Evolutionary conservation across 495 filamentous ascomycete genomes (phyloP).

Genomic region (Cercophora sp.): DNA sequence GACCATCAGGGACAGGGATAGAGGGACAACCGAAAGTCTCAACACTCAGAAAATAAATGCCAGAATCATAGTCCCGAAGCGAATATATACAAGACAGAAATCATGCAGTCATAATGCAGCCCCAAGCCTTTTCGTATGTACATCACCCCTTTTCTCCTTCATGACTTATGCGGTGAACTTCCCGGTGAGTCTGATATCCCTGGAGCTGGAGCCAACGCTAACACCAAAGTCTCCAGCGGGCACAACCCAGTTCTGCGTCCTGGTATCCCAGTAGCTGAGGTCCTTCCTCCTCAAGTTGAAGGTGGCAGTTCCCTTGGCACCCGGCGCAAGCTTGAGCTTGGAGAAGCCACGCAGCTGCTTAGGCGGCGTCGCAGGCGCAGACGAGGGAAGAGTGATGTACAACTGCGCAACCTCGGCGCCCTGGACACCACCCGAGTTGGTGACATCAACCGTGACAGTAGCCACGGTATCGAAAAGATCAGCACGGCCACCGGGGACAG

Average conservation of each 20-base stretch:
- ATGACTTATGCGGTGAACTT: slow-evolving; percentile 16
- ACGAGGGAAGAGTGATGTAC: slow-evolving; percentile 42
- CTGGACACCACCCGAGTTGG: slow-evolving; percentile 62
- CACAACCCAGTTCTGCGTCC: slow-evolving; percentile 49
- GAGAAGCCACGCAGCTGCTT: slow-evolving; percentile 57
- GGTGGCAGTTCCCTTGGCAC: slow-evolving; percentile 39
- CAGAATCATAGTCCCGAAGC: not conserved
- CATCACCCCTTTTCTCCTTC: not conserved
- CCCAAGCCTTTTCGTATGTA: not conserved
- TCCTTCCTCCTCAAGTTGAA: slow-evolving; percentile 52
- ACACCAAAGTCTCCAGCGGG: slow-evolving; percentile 45
- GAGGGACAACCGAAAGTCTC: too few species aligned
- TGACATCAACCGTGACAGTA: slow-evolving; percentile 55
- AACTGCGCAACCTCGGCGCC: slow-evolving; percentile 77
- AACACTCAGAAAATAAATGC: too few species aligned
- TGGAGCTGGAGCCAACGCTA: slow-evolving; percentile 47
- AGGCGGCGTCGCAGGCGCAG: slow-evolving; percentile 47
- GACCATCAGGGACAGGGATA: too few species aligned
- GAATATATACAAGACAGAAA: not conserved
- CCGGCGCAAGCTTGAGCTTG: slow-evolving; percentile 47
- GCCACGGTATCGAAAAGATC: slow-evolving; percentile 59
- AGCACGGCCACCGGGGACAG: slow-evolving; percentile 61
- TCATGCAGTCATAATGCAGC: not conserved
- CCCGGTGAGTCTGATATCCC: slow-evolving; percentile 38
- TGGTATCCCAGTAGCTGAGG: slow-evolving; percentile 54